A percentile compares a stretch with the other conserved stretches of the same genome.
Evolutionary conservation across 768 basidiomycete genomes (phyloP).

Genomic region (Termitomyces sp.): DNA sequence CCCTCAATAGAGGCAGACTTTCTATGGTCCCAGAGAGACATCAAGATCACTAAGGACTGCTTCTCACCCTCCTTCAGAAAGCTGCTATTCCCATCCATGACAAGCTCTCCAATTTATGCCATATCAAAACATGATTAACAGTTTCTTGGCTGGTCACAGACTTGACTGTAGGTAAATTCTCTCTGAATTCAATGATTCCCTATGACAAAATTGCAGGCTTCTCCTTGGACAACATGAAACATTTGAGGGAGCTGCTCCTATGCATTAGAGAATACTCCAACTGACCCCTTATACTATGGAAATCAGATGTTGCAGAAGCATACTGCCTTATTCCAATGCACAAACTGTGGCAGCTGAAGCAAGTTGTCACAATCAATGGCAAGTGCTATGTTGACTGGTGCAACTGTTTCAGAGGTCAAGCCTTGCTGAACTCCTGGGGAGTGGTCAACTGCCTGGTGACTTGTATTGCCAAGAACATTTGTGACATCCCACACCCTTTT

Average conservation of each 20-base stretch:
- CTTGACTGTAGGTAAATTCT: slow-evolving; percentile 29
- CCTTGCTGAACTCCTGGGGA: slow-evolving; percentile 19
- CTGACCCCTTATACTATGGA: slow-evolving; percentile 24
- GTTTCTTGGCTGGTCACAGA: slow-evolving; percentile 16
- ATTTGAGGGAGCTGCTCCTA: slow-evolving; percentile 22
- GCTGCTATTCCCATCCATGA: not conserved
- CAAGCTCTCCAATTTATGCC: not conserved
- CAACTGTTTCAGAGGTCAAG: slow-evolving; percentile 27
- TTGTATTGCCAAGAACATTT: slow-evolving; percentile 29
- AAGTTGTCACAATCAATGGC: slow-evolving; percentile 28
- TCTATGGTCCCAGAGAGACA: too few relatives aligned
- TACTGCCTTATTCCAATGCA: slow-evolving; percentile 28
- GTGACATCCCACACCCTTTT: slow-evolving; percentile 17
- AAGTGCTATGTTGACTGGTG: slow-evolving; percentile 28
- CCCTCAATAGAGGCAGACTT: too few relatives aligned
- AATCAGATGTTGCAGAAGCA: slow-evolving; percentile 33
- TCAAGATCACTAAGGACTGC: too few relatives aligned
- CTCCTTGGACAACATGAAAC: slow-evolving; percentile 29
- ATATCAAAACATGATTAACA: too few relatives aligned
- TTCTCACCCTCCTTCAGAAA: too few relatives aligned
- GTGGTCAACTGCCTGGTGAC: slow-evolving; percentile 24
- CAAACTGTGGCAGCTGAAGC: slow-evolving; percentile 26
- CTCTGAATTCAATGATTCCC: slow-evolving; percentile 33
- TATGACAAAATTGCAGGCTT: slow-evolving; percentile 17
- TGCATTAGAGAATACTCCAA: slow-evolving; percentile 4